Evolutionary conservation across 805 yeast species (phyloP).

Genomic region (Kluyveromyces lactis): DNA sequence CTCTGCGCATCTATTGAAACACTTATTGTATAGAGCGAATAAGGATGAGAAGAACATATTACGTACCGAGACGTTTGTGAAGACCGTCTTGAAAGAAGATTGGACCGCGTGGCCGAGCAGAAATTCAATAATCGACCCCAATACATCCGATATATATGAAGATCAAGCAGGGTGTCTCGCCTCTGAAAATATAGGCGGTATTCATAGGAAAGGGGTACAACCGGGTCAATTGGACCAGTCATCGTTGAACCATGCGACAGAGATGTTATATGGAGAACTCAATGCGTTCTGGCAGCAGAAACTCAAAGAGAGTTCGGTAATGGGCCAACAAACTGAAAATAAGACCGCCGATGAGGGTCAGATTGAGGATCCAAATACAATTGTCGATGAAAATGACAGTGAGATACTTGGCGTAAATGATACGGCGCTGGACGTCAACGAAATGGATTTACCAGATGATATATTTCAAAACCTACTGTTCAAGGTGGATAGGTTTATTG

Average conservation of each 20-base stretch:
- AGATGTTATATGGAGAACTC: conserved; percentile 22
- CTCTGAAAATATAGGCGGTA: no score
- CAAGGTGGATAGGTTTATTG: conserved; percentile 23
- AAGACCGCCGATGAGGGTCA: not conserved
- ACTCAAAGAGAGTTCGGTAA: conserved; percentile 14
- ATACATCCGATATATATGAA: conserved; percentile 19
- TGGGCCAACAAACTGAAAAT: conserved; percentile 2
- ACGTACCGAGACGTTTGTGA: conserved; percentile 30
- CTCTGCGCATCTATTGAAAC: conserved; percentile 37
- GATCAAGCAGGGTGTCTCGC: no score
- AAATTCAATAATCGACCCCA: conserved; percentile 23
- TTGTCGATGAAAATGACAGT: not conserved
- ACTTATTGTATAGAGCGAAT: conserved; percentile 20
- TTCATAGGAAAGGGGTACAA: no score
- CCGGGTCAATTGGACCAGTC: conserved; percentile 21
- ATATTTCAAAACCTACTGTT: conserved; percentile 13
- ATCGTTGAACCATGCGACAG: conserved; percentile 18
- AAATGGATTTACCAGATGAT: conserved; percentile 15
- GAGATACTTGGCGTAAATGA: not conserved
- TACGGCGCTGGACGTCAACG: conserved; percentile 20
- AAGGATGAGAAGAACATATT: conserved; percentile 15
- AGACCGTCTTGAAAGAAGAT: conserved; percentile 27
- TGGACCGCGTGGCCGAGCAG: conserved; percentile 61
- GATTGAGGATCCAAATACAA: not conserved
- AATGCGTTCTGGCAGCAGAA: conserved; percentile 23